Evolutionary conservation across 225 moss, liverwort and hornwort genomes (phyloP).

Genomic region (Climacium dendroides): DNA sequence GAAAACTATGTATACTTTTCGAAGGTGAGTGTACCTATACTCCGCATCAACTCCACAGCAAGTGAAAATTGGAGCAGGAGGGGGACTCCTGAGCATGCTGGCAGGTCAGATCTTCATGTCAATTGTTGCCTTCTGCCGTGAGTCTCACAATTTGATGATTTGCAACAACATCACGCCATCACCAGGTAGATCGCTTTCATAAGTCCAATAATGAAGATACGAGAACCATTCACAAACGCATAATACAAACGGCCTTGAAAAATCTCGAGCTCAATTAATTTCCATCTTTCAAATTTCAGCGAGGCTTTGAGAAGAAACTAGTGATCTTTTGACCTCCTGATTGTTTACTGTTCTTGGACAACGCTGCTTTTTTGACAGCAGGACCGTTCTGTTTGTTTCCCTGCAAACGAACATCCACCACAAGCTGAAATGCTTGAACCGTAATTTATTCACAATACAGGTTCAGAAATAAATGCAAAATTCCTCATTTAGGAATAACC

Average conservation of each 20-base stretch:
- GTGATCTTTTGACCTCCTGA: constrained; percentile 24
- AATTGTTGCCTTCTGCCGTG: background rate
- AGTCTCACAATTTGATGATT: background rate
- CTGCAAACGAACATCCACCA: constrained; percentile 2
- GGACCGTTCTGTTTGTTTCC: constrained; percentile 17
- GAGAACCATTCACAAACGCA: background rate
- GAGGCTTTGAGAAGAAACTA: constrained; percentile 29
- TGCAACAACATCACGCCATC: background rate
- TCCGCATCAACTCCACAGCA: background rate
- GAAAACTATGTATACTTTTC: background rate
- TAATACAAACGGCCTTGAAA: background rate
- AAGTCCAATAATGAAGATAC: background rate
- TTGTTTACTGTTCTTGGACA: constrained; percentile 7
- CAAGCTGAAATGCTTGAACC: background rate
- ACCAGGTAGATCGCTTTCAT: background rate
- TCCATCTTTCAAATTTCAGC: background rate
- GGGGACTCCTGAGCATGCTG: no score
- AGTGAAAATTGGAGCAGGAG: background rate
- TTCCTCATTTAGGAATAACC: background rate
- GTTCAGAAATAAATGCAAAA: background rate
- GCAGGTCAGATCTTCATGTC: background rate
- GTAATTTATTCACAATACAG: background rate
- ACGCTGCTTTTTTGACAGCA: constrained; percentile 15
- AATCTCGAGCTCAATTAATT: background rate
- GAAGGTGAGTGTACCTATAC: background rate